Conservation (phyloP, 306 rosid genomes). For the Cicer arietinum region DNA sequence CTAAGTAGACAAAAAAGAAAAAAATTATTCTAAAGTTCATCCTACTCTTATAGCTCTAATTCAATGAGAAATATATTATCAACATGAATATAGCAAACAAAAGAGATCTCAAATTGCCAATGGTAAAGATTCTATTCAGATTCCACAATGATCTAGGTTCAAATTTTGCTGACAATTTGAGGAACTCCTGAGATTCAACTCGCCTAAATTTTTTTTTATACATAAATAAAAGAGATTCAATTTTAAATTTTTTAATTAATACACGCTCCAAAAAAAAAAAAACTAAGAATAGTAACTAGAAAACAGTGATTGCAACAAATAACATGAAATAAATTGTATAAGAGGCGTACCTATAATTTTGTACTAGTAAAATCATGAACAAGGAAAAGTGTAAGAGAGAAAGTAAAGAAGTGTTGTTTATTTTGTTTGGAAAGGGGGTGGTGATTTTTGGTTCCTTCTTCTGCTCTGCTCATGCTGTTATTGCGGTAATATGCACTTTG, state of each 20-base stretch:
- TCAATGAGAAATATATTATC: not conserved
- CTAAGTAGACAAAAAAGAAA: not conserved
- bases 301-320: constrained; percentile 25
- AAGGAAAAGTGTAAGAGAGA: constrained; percentile 31
- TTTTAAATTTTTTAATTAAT: not conserved
- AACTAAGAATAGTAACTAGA: not conserved
- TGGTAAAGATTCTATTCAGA: too few species aligned
- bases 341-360: constrained; percentile 37
- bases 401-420: constrained; percentile 15
- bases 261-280: not conserved
- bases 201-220: too few species aligned
- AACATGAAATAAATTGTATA: constrained; percentile 26
- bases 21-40: not conserved
- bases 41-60: constrained; percentile 6
- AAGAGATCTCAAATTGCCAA: not conserved
- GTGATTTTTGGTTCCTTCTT: not conserved
- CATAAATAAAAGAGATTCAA: too few species aligned
- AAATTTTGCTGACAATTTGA: too few species aligned
- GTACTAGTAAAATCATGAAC: not conserved
- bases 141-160: too few species aligned
- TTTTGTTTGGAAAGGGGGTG: not conserved
- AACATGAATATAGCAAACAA: not conserved
- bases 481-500: not conserved
- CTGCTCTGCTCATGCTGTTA: not conserved
- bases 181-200: too few species aligned